Conservation (phyloP, 2,329 filamentous ascomycete genomes). For the Knoxdaviesia proteae region DNA sequence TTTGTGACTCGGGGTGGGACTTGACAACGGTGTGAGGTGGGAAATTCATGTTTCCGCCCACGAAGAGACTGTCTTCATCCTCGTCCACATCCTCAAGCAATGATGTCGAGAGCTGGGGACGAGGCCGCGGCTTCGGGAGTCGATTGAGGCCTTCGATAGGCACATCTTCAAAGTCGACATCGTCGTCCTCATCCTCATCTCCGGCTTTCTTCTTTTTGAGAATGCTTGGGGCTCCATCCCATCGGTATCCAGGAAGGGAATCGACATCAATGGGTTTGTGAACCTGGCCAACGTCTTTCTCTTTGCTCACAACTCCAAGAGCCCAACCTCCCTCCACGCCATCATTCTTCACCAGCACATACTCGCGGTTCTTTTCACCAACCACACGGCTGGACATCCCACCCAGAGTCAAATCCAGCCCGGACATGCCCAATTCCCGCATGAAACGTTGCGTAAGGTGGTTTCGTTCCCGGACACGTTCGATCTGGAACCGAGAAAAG, state of each 20-base stretch:
- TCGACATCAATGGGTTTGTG: slow-evolving; percentile 91
- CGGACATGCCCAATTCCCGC: slow-evolving; percentile 80
- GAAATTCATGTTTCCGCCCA: slow-evolving; percentile 7
- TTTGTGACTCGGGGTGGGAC: slow-evolving; percentile 4
- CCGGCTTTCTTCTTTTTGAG: slow-evolving; percentile 15
- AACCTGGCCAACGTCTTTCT: slow-evolving; percentile 56
- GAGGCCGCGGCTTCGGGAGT: slow-evolving; percentile 35
- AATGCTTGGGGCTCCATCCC: too few relatives aligned
- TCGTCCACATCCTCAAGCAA: slow-evolving; percentile 9
- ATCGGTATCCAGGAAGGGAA: not conserved
- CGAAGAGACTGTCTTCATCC: slow-evolving; percentile 34
- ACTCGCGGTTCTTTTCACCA: slow-evolving; percentile 77
- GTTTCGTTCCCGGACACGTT: slow-evolving; percentile 79
- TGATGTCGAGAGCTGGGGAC: too few relatives aligned
- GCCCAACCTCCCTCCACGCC: slow-evolving; percentile 93
- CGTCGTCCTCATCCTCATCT: slow-evolving; percentile 45
- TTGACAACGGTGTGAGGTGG: slow-evolving; percentile 7
- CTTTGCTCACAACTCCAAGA: slow-evolving; percentile 73
- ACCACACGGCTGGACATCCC: slow-evolving; percentile 47
- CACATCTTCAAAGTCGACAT: slow-evolving; percentile 77
- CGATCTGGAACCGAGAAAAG: slow-evolving; percentile 91
- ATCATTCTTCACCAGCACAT: slow-evolving; percentile 89
- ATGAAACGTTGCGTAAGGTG: slow-evolving; percentile 87
- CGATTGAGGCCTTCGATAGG: slow-evolving; percentile 79
- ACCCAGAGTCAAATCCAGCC: slow-evolving; percentile 47